Base-by-base conservation (phyloP, 495 filamentous ascomycete species). In the Penicillium simplicissimum region DNA sequence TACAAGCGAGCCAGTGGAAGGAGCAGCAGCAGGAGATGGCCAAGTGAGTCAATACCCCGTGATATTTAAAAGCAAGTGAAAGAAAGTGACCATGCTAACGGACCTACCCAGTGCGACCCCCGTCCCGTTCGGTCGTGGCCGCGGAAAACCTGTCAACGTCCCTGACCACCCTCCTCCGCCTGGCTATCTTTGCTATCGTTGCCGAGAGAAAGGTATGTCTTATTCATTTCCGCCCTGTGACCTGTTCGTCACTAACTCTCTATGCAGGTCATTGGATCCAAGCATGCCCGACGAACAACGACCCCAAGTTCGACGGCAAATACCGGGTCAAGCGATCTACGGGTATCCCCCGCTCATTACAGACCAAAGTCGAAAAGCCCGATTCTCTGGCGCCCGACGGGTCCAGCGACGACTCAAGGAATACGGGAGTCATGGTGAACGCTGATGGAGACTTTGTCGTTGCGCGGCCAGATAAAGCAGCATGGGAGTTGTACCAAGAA, bases 111-210 rank as follows among this genome's bases (percentile, higher is more conserved):
- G 85, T 74, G 87, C 85, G 45, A 88, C 86, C 36, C 87, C 86
- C 34, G 82, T 90, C 10, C 80, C 82, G 57, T 84, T 84, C 62
- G 81, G 77, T 21, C 76, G 79, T 35, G 80, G 74, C n/a, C 78
- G 79, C 70, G 81, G 81, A 40, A 87, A 86, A 64, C 86, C 87
- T 40, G 78, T 86, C 48, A 92, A 92, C 69, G 85, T 92, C 23
- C 96, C 95, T 17, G 91, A 94, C 62, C 92, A 96, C 67, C 90
- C 91, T 10, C 93, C 94, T 15, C 93, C 95, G 6, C 87, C 89
- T 25, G 93, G 93, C 35, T 99, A 99, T 72, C 85, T 97, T 59
- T 99, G 95, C 76, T 96, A 97, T 67, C 90, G 95, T n/a, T 99
- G 95, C 75, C 89, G 92, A 59, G 90, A 97, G 74, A 98, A 98